These are phyloP conservation scores for Alternaria infectoria DNA, from an alignment of 2,329 filamentous ascomycete species.

Conservation along the genomic window DNA sequence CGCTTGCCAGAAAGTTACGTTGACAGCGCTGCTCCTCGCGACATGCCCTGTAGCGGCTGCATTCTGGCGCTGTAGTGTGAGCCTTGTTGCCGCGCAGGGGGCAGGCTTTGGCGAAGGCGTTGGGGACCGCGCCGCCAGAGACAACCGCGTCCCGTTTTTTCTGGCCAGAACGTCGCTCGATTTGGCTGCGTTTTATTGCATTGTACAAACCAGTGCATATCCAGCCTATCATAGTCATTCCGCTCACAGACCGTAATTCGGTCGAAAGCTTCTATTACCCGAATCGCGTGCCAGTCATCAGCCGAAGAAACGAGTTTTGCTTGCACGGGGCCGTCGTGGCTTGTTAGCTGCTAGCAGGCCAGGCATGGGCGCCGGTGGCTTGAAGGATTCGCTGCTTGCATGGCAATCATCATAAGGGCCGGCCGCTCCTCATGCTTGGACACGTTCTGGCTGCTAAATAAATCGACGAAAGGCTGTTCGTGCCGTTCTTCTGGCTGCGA, in stretches of 20 bases:
- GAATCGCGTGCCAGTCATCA: conserved; percentile 30
- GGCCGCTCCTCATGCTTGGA: conserved; percentile 26
- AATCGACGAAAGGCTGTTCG: conserved; percentile 22
- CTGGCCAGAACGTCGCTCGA: conserved; percentile 29
- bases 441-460: conserved; percentile 21
- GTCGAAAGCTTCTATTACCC: conserved; percentile 30
- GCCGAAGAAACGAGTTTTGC: conserved; percentile 24
- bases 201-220: conserved; percentile 27
- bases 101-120: conserved; percentile 7
- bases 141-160: conserved; percentile 15
- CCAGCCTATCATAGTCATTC: conserved; percentile 17
- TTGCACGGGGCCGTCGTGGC: conserved; percentile 28
- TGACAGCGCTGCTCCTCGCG: not conserved
- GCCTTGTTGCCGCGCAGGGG: conserved; percentile 6
- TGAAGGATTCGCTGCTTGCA: conserved; percentile 29
- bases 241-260: conserved; percentile 12
- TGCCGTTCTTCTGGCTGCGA: conserved; percentile 24
- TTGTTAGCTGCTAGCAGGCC: conserved; percentile 31
- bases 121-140: conserved; percentile 14
- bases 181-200: conserved; percentile 33
- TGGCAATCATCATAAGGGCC: conserved; percentile 38
- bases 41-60: conserved; percentile 1
- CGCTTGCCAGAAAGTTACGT: not conserved
- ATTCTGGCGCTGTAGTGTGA: conserved; percentile 1
- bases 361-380: conserved; percentile 30